These are phyloP conservation scores for Sorghum bicolor DNA, from an alignment of 176 grass and related monocot genomes.

Conservation along the genomic window DNA sequence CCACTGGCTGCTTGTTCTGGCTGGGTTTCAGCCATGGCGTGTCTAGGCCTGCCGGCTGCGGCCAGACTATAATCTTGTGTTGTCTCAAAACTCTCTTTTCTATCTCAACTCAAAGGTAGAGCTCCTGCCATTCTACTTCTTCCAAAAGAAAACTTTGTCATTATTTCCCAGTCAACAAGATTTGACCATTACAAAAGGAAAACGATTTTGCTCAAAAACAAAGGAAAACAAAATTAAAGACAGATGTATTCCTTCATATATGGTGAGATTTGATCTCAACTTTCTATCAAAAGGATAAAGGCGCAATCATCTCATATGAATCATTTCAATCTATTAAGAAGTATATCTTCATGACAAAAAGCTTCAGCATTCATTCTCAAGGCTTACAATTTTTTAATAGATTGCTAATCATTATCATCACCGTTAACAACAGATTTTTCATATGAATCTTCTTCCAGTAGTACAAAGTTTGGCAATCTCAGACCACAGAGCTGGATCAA, in stretches of 20 bases:
- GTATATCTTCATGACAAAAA: background rate
- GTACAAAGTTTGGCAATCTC: constrained; percentile 32
- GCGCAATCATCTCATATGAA: background rate
- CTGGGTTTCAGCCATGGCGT: background rate
- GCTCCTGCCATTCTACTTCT: background rate
- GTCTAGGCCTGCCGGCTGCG: background rate
- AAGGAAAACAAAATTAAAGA: background rate
- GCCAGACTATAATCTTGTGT: background rate
- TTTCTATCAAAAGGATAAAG: no score
- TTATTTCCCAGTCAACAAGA: background rate
- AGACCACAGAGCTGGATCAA: constrained; percentile 23
- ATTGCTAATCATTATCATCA: constrained; percentile 2
- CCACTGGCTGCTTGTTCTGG: background rate
- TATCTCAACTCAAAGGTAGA: background rate
- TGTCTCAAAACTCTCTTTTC: background rate
- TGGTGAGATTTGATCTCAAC: background rate
- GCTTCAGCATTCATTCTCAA: background rate
- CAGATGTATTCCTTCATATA: background rate
- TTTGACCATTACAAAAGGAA: background rate
- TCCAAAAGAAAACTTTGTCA: background rate
- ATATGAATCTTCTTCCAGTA: constrained; percentile 22
- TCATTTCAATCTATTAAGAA: constrained; percentile 9
- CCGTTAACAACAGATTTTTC: background rate
- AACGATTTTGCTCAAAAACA: background rate
- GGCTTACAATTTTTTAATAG: background rate